These are phyloP conservation scores for Alnus glutinosa DNA, from an alignment of 306 rosid species.

Conservation along the genomic window DNA sequence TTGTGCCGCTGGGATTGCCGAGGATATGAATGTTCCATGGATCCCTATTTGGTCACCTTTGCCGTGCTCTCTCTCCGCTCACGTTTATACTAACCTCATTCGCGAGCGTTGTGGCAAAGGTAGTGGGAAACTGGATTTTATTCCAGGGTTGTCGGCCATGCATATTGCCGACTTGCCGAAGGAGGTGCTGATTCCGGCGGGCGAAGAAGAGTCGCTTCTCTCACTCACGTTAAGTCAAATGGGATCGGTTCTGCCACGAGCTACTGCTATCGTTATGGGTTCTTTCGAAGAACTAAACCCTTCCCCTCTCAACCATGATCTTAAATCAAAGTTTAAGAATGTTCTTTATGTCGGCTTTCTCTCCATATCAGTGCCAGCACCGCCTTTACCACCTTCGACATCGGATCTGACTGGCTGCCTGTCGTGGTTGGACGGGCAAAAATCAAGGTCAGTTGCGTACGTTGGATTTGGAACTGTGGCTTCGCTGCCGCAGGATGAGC, in stretches of 20 bases:
- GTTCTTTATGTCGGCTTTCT: constrained; percentile 28
- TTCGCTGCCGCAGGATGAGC: not conserved
- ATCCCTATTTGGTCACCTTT: constrained; percentile 36
- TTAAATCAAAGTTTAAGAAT: constrained; percentile 11
- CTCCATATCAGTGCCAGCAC: constrained; percentile 8
- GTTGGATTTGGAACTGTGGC: constrained; percentile 27
- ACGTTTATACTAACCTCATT: constrained; percentile 34
- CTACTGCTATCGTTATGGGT: constrained; percentile 37
- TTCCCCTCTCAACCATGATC: not conserved
- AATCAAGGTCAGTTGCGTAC: constrained; percentile 6
- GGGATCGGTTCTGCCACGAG: constrained; percentile 33
- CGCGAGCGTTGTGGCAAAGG: not conserved
- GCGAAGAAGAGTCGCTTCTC: constrained; percentile 27
- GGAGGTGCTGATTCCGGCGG: not conserved
- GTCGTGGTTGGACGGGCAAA: constrained; percentile 29
- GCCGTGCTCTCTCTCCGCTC: constrained; percentile 34
- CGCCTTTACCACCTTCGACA: constrained; percentile 3
- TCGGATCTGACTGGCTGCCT: constrained; percentile 28
- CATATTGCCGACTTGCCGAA: constrained; percentile 34
- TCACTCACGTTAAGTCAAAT: constrained; percentile 23
- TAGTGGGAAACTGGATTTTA: constrained; percentile 20
- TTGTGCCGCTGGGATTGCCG: constrained; percentile 21
- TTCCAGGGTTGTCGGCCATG: constrained; percentile 45
- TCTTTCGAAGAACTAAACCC: constrained; percentile 27
- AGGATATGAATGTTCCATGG: constrained; percentile 44